Conservation (phyloP, 768 basidiomycete species). For the Fibroporia radiculosa region DNA sequence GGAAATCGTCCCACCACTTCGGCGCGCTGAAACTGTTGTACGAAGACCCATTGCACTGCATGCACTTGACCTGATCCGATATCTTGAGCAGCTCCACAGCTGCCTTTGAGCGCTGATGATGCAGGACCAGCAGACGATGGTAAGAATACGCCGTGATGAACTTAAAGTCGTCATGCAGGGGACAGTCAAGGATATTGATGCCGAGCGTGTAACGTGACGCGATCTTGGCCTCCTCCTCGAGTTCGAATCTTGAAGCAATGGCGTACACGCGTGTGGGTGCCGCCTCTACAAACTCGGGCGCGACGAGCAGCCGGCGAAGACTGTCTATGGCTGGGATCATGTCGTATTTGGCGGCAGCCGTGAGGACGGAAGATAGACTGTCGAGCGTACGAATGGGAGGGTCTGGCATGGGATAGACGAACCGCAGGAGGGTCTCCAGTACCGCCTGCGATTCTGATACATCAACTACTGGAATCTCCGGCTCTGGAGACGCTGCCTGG, state of each 20-base stretch:
- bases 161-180: constrained; percentile 54
- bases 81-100: constrained; percentile 40
- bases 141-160: constrained; percentile 64
- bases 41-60: constrained; percentile 53
- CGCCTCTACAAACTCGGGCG: constrained; percentile 37
- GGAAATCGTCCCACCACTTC: constrained; percentile 64
- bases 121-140: constrained; percentile 54
- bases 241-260: constrained; percentile 56
- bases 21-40: constrained; percentile 43
- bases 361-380: constrained; percentile 42
- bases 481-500: constrained; percentile 28
- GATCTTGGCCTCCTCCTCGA: constrained; percentile 53
- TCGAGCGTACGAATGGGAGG: constrained; percentile 46
- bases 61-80: constrained; percentile 49
- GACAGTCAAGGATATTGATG: constrained; percentile 45
- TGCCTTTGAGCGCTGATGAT: constrained; percentile 42
- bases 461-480: constrained; percentile 38
- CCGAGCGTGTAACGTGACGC: constrained; percentile 54
- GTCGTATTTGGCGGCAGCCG: constrained; percentile 59
- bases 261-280: constrained; percentile 61
- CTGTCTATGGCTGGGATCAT: constrained; percentile 35
- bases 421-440: constrained; percentile 45
- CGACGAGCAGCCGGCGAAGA: constrained; percentile 46
- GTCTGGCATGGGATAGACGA: constrained; percentile 55
- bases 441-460: constrained; percentile 42